Evolutionary conservation across 2,329 filamentous ascomycete genomes (phyloP).

Genomic region (Cordyceps cicadae): DNA sequence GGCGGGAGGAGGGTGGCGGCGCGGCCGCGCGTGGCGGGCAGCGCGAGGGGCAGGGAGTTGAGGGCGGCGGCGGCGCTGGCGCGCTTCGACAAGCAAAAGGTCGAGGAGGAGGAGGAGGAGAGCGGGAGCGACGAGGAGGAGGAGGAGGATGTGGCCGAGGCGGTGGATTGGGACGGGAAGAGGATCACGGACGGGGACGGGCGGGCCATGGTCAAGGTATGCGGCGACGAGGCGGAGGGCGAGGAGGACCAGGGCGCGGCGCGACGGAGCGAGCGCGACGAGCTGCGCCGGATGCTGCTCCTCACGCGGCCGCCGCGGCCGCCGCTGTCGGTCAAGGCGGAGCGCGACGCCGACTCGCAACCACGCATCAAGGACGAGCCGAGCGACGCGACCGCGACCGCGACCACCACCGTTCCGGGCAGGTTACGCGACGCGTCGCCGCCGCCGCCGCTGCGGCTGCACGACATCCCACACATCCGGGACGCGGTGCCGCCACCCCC

Average conservation of each 20-base stretch:
- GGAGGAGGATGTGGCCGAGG: constrained; percentile 28
- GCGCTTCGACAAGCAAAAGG: constrained; percentile 55
- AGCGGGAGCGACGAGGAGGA: constrained; percentile 39
- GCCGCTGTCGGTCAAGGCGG: background rate
- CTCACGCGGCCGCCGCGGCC: background rate
- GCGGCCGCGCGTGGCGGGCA: constrained; percentile 66
- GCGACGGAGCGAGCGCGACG: constrained; percentile 45
- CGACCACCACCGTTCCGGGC: background rate
- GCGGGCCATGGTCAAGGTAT: constrained; percentile 62
- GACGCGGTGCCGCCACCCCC: background rate
- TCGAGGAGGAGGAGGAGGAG: constrained; percentile 30
- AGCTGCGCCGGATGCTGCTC: constrained; percentile 45
- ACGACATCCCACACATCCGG: background rate
- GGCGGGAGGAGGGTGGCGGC: constrained; percentile 52
- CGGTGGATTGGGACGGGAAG: constrained; percentile 56
- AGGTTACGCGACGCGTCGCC: background rate
- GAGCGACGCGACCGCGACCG: background rate
- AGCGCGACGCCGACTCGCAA: background rate
- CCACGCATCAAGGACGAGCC: background rate
- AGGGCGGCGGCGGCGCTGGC: constrained; percentile 69
- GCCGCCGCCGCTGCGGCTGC: background rate
- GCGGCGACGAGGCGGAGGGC: constrained; percentile 52
- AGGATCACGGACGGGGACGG: constrained; percentile 59
- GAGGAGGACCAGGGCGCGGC: constrained; percentile 35
- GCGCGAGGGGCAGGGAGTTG: constrained; percentile 65